Evolutionary conservation across 176 grass and related monocot genomes (phyloP).

Genomic region (Aegilops umbellulata): DNA sequence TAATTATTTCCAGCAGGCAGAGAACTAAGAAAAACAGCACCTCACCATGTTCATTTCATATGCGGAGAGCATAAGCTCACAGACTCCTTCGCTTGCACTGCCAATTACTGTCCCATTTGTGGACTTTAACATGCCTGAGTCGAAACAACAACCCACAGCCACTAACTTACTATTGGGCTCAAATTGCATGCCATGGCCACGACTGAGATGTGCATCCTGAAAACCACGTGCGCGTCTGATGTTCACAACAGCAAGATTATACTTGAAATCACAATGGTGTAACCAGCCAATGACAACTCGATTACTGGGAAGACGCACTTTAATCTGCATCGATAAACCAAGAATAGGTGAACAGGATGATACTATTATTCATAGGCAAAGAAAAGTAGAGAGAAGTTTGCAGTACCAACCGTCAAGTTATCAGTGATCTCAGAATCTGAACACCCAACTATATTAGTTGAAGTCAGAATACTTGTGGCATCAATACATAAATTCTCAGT

Average conservation of each 20-base stretch:
- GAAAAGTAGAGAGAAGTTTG: not conserved
- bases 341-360: not conserved
- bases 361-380: not conserved
- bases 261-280: not conserved
- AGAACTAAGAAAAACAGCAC: not conserved
- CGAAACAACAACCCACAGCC: not conserved
- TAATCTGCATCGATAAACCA: not conserved
- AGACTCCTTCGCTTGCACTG: not conserved
- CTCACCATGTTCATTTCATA: not conserved
- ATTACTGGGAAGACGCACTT: constrained; percentile 4
- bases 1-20: not conserved
- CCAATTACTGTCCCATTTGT: not conserved
- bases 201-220: constrained; percentile 1
- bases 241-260: constrained; percentile 6
- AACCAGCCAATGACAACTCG: constrained; percentile 17
- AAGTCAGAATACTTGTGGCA: not conserved
- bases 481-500: not conserved
- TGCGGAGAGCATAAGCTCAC: not conserved
- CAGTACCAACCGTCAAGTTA: not conserved
- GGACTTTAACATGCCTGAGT: not conserved
- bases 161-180: constrained; percentile 3
- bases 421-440: not conserved
- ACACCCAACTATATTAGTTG: not conserved
- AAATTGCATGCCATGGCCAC: not conserved
- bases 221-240: not conserved